These are phyloP conservation scores for Isoetes engelmannii DNA, from an alignment of 83 land plant genomes.

Conservation along the genomic window DNA sequence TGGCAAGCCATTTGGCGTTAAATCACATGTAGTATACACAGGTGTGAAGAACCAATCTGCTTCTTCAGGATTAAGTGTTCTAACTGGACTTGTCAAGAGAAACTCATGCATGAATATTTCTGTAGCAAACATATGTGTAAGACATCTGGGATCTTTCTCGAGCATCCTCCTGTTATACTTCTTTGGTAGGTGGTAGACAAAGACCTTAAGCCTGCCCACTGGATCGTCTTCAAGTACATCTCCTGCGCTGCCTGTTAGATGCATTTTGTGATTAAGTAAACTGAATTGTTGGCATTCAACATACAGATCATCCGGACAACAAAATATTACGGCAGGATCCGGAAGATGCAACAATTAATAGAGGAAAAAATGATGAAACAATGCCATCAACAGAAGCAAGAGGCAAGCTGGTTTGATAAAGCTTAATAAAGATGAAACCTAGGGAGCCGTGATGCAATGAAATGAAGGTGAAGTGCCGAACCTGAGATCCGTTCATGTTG, in stretches of 20 bases:
- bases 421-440: too few relatives aligned
- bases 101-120: conserved; percentile 75
- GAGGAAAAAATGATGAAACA: too few relatives aligned
- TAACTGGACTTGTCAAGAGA: conserved; percentile 61
- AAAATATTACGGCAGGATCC: too few relatives aligned
- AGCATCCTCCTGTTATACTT: conserved; percentile 55
- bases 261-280: too few relatives aligned
- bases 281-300: too few relatives aligned
- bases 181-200: conserved; percentile 60
- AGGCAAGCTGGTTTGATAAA: too few relatives aligned
- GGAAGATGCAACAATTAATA: too few relatives aligned
- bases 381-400: too few relatives aligned
- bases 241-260: conserved; percentile 39
- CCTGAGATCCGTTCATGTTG: too few relatives aligned
- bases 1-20: conserved; percentile 77
- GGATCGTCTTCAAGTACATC: conserved; percentile 60
- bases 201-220: conserved; percentile 65
- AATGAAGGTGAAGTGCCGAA: too few relatives aligned
- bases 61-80: conserved; percentile 76
- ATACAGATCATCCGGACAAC: too few relatives aligned
- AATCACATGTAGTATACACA: conserved; percentile 79
- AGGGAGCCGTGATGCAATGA: too few relatives aligned
- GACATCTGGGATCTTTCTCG: conserved; percentile 57
- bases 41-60: conserved; percentile 82
- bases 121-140: conserved; percentile 82